Evolutionary conservation across 306 rosid species (phyloP), one percentile per base, ranked within the genome.

Genomic region (Erythrophleum fordii): DNA sequence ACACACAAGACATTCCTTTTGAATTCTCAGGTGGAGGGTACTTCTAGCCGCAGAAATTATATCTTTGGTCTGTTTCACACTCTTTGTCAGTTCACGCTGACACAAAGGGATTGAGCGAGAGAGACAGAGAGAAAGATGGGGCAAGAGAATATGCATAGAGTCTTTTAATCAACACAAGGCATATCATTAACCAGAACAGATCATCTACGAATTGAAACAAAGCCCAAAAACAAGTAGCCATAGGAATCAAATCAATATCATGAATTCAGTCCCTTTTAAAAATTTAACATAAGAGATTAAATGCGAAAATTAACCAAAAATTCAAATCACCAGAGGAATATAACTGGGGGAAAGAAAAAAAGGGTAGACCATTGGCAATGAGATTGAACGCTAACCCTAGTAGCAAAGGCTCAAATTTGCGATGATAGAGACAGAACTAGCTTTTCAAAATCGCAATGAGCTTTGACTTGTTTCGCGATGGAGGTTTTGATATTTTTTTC

Each of bases 71-170:
- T 45, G 59, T 44, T 48, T 31, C 45, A 22, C 65, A 37, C 29
- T 10, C 49, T 37, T 35, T 37, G 48, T 65, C 18, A 18, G 48
- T 9, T 35, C 42, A 18, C 48, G 69, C 71, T 65, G 28, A 65
- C 48, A 35, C 71, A 65, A 26, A 10, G 46, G 22, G 42, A 66
- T 66, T 66, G 51, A 31, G 23, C 1, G 69, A 2, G 67, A 6
- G 23, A 8, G 3, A 45, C n/a, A n/a, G 55, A 66, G 53, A 45
- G 59, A 14, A 37, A 61, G 23, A 92, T 91, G 98, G 94, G 95
- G 16, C 81, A 79, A 28, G 97, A 91, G 11, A 87, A 72, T 72
- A n/a, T n/a, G n/a, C n/a, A n/a, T n/a, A n/a, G n/a, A n/a, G n/a
- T n/a, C n/a, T n/a, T n/a, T n/a, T n/a, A n/a, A n/a, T 48, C 29